Base-by-base conservation (phyloP, 306 rosid species). In the Lotus japonicus region DNA sequence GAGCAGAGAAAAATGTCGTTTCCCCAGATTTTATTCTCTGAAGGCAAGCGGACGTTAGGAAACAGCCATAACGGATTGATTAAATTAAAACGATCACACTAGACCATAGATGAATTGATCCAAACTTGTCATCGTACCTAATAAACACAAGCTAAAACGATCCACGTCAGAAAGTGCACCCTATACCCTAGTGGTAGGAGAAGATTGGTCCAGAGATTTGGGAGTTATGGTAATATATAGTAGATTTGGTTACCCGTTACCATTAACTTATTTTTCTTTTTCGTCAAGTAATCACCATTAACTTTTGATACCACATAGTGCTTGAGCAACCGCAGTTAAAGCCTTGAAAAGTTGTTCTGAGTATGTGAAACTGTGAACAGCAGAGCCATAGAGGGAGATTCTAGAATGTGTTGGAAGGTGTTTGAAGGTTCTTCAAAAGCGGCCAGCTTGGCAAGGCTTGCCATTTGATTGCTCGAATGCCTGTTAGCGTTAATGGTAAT, bases 31-130 rank as follows among this genome's bases (percentile, higher is more conserved):
- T 44, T 51, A 41, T 66, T 58, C 18, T 50, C 21, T 53, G 64
- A 69, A 56, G 23, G 63, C 44, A 31, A 14, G 74, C 7, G 58
- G 82, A 45, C 78, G 39, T 7, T 17, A 14, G 58, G 72, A 79
- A 74, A 74, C 73, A 13, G 58, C 63, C 67, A 69, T 62, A 73
- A 73, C 64, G 14, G 41, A 68, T 63, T 74, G 45, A 59, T 46
- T 16, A 62, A 14, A 64, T 15, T 65, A 14, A n/a, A 55, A 12
- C 19, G 8, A 4, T 39, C 49, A 41, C 1, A 38, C 31, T 33
- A 55, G 9, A 26, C 2, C 16, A 14, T 48, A 19, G 7, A 50
- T 60, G 1, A 9, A 14, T 43, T 35, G 23, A 71, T 63, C 64
- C 53, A 33, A 19, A 54, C 63, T 52, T 11, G 5, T 6, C 48